Evolutionary conservation across 2,329 filamentous ascomycete genomes (phyloP).

Genomic region (Fusarium nematophilum): DNA sequence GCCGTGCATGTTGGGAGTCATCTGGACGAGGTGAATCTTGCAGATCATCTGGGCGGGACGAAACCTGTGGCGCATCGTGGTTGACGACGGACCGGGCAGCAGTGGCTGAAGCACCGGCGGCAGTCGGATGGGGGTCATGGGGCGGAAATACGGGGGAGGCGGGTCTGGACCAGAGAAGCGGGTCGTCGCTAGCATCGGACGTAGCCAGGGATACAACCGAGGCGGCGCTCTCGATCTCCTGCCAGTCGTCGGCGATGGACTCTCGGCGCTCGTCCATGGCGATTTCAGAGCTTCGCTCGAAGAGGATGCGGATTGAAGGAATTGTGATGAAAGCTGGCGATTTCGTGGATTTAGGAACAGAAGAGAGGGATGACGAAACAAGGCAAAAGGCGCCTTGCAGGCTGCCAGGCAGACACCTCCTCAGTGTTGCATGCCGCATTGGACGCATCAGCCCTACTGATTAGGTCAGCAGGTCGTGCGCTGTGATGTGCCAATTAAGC

Average conservation of each 20-base stretch:
- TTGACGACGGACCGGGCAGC: background rate
- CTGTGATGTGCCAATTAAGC: no score
- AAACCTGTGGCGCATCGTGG: no score
- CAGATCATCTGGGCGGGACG: no score
- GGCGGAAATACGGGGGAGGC: slow-evolving; percentile 4
- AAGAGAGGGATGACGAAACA: background rate
- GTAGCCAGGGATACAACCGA: slow-evolving; percentile 34
- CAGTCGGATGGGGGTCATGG: background rate
- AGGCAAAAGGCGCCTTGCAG: no score
- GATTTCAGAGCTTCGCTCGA: no score
- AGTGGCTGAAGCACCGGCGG: background rate
- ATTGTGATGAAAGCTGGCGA: background rate
- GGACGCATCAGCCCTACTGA: no score
- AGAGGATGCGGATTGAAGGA: background rate
- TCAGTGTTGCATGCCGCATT: no score
- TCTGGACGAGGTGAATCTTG: background rate
- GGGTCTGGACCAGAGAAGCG: background rate
- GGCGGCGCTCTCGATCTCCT: slow-evolving; percentile 30
- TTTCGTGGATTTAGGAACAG: background rate
- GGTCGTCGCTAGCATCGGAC: slow-evolving; percentile 12
- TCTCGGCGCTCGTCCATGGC: slow-evolving; percentile 17
- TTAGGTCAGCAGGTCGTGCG: no score
- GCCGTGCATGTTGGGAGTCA: background rate
- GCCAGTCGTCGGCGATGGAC: slow-evolving; percentile 39
- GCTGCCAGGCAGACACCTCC: no score